A percentile compares a stretch with the other conserved stretches of the same genome.
phyloP scores from a whole-genome alignment of 192 early-diverging fungal species.

The Linnemannia exigua region DNA sequence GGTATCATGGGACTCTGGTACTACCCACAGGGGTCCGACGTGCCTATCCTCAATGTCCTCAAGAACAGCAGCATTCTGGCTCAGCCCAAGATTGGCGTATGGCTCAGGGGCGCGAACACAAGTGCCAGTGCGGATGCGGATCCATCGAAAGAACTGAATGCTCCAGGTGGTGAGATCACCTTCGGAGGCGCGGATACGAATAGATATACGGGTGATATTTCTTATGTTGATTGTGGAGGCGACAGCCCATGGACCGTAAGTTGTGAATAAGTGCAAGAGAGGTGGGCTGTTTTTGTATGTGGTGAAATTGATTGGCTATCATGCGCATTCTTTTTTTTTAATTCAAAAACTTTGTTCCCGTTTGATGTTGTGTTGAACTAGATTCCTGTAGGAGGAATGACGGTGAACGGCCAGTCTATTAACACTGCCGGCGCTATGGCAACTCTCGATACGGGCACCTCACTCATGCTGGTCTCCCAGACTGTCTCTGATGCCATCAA shows the following conservation, averaged over 20 bases:
- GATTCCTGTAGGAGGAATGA: conserved; percentile 35
- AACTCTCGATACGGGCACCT: conserved; percentile 73
- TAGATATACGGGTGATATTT: conserved; percentile 25
- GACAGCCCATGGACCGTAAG: conserved; percentile 43
- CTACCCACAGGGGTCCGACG: conserved; percentile 2
- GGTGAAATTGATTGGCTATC: neutral
- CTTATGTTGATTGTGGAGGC: conserved; percentile 27
- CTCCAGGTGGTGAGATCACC: conserved; percentile 45
- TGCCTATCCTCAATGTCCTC: conserved; percentile 34
- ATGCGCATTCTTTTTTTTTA: neutral
- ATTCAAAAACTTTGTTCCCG: neutral
- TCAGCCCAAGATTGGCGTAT: conserved; percentile 29
- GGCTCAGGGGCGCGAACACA: neutral
- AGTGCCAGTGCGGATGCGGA: neutral
- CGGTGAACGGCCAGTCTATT: conserved; percentile 22
- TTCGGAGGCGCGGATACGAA: conserved; percentile 40
- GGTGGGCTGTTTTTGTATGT: neutral
- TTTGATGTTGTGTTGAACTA: neutral
- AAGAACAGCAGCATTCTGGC: conserved; percentile 17
- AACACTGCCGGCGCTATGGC: conserved; percentile 12
- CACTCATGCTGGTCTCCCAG: conserved; percentile 63
- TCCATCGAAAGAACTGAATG: neutral
- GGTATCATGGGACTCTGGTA: conserved; percentile 49
- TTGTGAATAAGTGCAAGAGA: neutral
- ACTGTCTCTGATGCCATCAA: conserved; percentile 56